These are phyloP conservation scores for Fraxinus pennsylvanica DNA, from an alignment of 257 asterid species.

Conservation along the genomic window DNA sequence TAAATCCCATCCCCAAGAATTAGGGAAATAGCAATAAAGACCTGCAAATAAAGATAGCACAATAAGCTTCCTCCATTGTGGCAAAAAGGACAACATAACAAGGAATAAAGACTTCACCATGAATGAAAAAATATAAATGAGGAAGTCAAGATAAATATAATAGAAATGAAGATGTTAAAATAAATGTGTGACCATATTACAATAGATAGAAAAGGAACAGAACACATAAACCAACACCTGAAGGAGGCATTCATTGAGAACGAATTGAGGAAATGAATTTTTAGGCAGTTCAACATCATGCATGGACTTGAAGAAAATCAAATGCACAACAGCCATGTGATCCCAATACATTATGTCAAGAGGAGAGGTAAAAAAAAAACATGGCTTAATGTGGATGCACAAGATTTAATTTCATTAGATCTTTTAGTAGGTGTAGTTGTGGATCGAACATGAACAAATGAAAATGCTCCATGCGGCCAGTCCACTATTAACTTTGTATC, in stretches of 20 bases:
- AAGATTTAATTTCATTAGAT: background rate
- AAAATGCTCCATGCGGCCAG: background rate
- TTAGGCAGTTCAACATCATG: background rate
- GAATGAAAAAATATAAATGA: background rate
- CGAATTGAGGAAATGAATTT: background rate
- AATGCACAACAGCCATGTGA: background rate
- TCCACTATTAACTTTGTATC: background rate
- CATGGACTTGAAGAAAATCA: background rate
- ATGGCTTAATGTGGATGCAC: background rate
- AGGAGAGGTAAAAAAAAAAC: background rate
- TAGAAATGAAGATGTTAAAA: background rate
- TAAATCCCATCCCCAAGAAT: constrained; percentile 95
- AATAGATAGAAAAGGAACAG: background rate
- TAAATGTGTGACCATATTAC: background rate
- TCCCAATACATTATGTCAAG: background rate
- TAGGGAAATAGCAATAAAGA: constrained; percentile 81
- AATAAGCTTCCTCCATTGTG: constrained; percentile 11
- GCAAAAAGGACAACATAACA: background rate
- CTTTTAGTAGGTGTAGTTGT: background rate
- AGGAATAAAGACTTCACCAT: background rate
- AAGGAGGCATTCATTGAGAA: background rate
- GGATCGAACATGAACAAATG: background rate
- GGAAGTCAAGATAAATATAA: background rate
- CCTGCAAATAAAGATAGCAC: constrained; percentile 46
- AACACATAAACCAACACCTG: background rate